Evolutionary conservation across 371 early-diverging fungal genomes (phyloP), one percentile per base, ranked within the genome.

Genomic region (Apophysomyces elegans): DNA sequence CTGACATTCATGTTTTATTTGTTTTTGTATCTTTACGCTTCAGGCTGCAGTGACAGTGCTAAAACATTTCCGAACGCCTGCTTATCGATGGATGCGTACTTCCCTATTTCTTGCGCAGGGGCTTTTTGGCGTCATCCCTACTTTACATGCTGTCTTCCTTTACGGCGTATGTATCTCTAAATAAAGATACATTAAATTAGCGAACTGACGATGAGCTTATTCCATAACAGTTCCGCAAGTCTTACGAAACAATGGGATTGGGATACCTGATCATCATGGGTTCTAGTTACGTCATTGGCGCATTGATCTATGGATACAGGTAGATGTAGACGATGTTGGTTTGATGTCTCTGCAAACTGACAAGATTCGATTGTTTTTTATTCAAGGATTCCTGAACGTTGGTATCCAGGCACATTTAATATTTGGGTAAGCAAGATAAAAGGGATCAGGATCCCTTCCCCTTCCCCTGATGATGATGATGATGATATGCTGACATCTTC

Each of bases 21-120:
- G 3, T 9, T 21, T 50, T 18, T 50, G 41, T 21, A 26, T 62
- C 64, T 35, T 56, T 37, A 39, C 16, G 16, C 37, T 38, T 14
- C 81, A 85, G 80, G 79, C 87, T 11, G 74, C 72, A n/a, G 79
- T 86, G 4, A 82, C 84, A 4, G 73, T 92, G 11, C 70, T 84
- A 39, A 83, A 85, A 43, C 83, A 84, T 61, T 93, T 91, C 70
- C 80, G 86, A 12, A 84, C 87, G 9, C 91, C 94, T 26, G 85
- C 89, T 37, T 96, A 90, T 73, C 87, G 96, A 46, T 85, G 88
- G 76, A 69, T 93, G 63, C 87, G 98, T 4, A 93, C 95, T 0
- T 70, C 75, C 1, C 76, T 94, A 35, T 97, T 97, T 76, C 67
- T 93, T 11, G 87, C 89, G 0, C 72, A 96, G 67, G 98, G 95